These are phyloP conservation scores for Aspergillus piperis DNA, from an alignment of 2,329 filamentous ascomycete species.

Conservation along the genomic window DNA sequence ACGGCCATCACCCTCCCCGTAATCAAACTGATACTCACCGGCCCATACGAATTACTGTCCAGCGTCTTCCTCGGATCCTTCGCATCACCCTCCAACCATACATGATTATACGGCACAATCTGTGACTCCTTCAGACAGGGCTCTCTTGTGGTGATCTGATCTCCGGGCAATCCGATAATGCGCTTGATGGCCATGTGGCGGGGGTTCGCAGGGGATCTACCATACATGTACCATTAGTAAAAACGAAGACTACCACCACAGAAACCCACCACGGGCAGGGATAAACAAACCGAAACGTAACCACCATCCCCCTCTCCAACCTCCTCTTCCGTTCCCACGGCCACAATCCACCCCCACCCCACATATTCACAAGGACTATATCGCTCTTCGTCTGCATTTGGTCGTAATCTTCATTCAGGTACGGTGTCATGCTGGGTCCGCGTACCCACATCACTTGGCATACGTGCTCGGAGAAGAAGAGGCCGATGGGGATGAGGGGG, in stretches of 20 bases:
- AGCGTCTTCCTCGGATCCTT: conserved; percentile 63
- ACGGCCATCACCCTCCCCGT: conserved; percentile 73
- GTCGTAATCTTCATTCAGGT: conserved; percentile 67
- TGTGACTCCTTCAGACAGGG: conserved; percentile 58
- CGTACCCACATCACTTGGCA: conserved; percentile 45
- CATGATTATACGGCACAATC: conserved; percentile 75
- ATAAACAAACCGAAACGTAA: conserved; percentile 57
- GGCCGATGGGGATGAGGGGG: conserved; percentile 39
- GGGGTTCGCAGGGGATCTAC: conserved; percentile 70
- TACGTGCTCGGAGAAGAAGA: conserved; percentile 45
- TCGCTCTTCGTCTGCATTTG: conserved; percentile 41
- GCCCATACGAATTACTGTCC: conserved; percentile 91
- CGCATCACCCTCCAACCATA: conserved; percentile 95
- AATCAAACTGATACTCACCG: conserved; percentile 73
- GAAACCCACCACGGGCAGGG: conserved; percentile 4
- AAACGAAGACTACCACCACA: not conserved
- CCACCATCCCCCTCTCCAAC: conserved; percentile 71
- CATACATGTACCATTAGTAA: not conserved
- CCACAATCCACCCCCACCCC: conserved; percentile 56
- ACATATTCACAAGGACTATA: conserved; percentile 46
- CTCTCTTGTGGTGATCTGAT: conserved; percentile 67
- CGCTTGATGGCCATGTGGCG: conserved; percentile 75
- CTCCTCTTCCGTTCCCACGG: conserved; percentile 52
- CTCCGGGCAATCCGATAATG: conserved; percentile 77
- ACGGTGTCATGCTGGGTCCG: conserved; percentile 72